phyloP scores from a whole-genome alignment of 257 asterid genomes.

The Verbascum thapsus region DNA sequence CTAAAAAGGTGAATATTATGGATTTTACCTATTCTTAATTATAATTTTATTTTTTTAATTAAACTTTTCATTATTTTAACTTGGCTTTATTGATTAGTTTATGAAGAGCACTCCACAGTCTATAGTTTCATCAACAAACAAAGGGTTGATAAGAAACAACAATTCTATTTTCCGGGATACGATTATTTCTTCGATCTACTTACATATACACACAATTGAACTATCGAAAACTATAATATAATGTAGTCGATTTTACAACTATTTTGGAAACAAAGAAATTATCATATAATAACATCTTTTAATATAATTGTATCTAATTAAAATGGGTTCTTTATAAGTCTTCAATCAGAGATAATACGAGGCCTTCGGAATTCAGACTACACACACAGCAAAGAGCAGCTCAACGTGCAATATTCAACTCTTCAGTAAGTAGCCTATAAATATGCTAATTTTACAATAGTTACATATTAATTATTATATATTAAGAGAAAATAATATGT shows the following conservation, averaged over 20 bases:
- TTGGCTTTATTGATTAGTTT: constrained; percentile 19
- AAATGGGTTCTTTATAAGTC: constrained; percentile 39
- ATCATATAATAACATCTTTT: too few relatives aligned
- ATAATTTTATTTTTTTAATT: not conserved
- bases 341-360: constrained; percentile 60
- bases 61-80: not conserved
- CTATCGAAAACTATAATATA: too few relatives aligned
- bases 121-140: constrained; percentile 31
- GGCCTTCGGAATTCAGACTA: constrained; percentile 63
- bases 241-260: too few relatives aligned
- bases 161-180: constrained; percentile 36
- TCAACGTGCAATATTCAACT: constrained; percentile 64
- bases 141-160: constrained; percentile 30
- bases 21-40: not conserved
- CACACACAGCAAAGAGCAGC: constrained; percentile 80
- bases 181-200: too few relatives aligned
- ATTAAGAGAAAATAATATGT: too few relatives aligned
- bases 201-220: too few relatives aligned
- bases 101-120: constrained; percentile 35
- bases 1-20: constrained; percentile 48
- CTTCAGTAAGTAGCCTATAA: constrained; percentile 47
- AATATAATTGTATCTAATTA: not conserved
- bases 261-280: too few relatives aligned
- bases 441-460: not conserved
- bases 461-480: too few relatives aligned